These are phyloP conservation scores for Carnegiea gigantea DNA, from an alignment of 179 eudicot species.

Conservation along the genomic window DNA sequence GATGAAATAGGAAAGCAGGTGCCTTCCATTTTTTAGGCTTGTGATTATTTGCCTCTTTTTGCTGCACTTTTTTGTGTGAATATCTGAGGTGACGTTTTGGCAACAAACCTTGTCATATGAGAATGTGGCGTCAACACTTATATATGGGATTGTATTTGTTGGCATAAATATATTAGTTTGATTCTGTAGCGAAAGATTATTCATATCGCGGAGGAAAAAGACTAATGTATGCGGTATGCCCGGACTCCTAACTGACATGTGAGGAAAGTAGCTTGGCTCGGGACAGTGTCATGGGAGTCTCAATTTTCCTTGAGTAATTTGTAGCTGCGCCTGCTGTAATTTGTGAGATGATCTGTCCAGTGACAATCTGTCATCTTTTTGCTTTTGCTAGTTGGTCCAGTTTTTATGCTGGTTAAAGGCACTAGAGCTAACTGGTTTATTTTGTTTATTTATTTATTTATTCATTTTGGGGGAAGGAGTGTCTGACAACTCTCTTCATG, in stretches of 20 bases:
- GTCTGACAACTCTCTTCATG: not conserved
- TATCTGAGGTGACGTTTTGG: not conserved
- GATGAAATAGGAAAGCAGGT: constrained; percentile 99
- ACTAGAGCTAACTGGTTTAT: not conserved
- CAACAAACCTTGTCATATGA: not conserved
- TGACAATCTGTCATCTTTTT: not conserved
- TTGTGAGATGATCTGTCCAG: not conserved
- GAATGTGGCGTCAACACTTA: not conserved
- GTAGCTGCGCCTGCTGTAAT: not conserved
- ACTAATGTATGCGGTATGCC: not conserved
- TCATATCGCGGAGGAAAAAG: not conserved
- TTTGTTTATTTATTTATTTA: not conserved
- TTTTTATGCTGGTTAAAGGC: not conserved
- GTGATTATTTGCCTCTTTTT: constrained; percentile 8
- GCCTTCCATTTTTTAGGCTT: constrained; percentile 31
- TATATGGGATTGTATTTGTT: not conserved
- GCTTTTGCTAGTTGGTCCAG: not conserved
- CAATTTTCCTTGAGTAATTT: not conserved
- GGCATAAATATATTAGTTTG: not conserved
- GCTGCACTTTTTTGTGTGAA: constrained; percentile 7
- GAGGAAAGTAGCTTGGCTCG: not conserved
- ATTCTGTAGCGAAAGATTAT: not conserved
- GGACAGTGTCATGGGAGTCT: constrained; percentile 8
- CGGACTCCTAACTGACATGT: not conserved
- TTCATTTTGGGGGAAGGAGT: not conserved